A percentile compares a stretch with the other conserved stretches of the same genome.
Conservation (phyloP, 2,329 filamentous ascomycete species). For the Alternaria consortialis region DNA sequence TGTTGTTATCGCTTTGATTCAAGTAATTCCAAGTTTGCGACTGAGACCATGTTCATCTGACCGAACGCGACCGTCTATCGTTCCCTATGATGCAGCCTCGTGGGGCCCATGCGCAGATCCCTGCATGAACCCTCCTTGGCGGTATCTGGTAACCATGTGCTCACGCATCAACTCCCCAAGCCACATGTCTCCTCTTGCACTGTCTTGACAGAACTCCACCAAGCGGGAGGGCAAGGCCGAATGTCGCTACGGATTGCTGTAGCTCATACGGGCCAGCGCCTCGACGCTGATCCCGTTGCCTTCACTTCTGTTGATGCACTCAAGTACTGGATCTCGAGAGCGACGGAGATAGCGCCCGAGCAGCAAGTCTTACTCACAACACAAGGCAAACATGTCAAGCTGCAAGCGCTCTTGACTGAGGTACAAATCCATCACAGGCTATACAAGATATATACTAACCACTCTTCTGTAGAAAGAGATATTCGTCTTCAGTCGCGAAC, state of each 20-base stretch:
- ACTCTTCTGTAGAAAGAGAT: slow-evolving; percentile 74
- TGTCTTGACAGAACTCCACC: slow-evolving; percentile 28
- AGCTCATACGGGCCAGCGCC: slow-evolving; percentile 89
- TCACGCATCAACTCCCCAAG: slow-evolving; percentile 26
- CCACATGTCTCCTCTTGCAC: slow-evolving; percentile 21
- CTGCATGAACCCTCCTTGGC: slow-evolving; percentile 40
- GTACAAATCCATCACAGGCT: slow-evolving; percentile 56
- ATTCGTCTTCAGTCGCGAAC: slow-evolving; percentile 85
- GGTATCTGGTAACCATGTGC: slow-evolving; percentile 32
- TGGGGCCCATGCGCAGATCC: slow-evolving; percentile 40
- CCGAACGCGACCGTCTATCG: slow-evolving; percentile 13
- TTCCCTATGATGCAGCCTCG: slow-evolving; percentile 29
- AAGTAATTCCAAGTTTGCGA: slow-evolving; percentile 11
- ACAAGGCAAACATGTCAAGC: slow-evolving; percentile 83
- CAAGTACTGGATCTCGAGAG: slow-evolving; percentile 79
- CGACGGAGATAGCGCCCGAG: slow-evolving; percentile 75
- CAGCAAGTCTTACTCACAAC: slow-evolving; percentile 88
- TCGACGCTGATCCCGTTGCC: slow-evolving; percentile 78
- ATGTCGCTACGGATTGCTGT: slow-evolving; percentile 93
- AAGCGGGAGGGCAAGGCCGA: slow-evolving; percentile 51
- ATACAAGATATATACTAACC: slow-evolving; percentile 14
- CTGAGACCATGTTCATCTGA: slow-evolving; percentile 33
- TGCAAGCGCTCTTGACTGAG: slow-evolving; percentile 81
- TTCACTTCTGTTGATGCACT: slow-evolving; percentile 85
- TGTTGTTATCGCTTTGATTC: slow-evolving; percentile 18